Conservation (phyloP, 768 basidiomycete genomes). For the Holtermanniella nyarrowii region DNA sequence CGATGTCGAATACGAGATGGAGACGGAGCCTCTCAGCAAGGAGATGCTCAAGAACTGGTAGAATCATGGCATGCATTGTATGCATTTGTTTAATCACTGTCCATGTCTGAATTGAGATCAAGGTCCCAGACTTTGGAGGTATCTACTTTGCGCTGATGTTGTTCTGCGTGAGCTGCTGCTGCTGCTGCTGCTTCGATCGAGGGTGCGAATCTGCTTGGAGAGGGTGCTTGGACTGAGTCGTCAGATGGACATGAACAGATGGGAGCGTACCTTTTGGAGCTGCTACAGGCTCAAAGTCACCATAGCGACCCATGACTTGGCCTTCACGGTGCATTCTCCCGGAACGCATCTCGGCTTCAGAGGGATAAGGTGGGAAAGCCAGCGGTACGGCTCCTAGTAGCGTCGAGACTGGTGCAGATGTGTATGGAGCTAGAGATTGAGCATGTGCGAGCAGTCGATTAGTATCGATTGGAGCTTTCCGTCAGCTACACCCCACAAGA, state of each 20-base stretch:
- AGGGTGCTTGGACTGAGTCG: background rate
- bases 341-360: conserved; percentile 24
- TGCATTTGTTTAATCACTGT: conserved; percentile 15
- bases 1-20: conserved; percentile 94
- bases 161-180: conserved; percentile 11
- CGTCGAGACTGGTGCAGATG: conserved; percentile 25
- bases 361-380: conserved; percentile 28
- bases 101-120: conserved; percentile 31
- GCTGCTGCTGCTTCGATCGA: conserved; percentile 1
- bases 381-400: conserved; percentile 17
- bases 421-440: conserved; percentile 16
- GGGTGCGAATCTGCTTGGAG: background rate
- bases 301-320: conserved; percentile 30
- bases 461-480: conserved; percentile 15
- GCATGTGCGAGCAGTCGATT: conserved; percentile 18
- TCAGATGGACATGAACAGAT: too few relatives aligned
- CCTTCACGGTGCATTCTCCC: conserved; percentile 26
- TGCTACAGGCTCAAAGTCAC: conserved; percentile 18
- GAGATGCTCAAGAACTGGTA: conserved; percentile 43
- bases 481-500: background rate
- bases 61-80: background rate
- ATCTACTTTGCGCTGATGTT: conserved; percentile 15
- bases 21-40: conserved; percentile 51
- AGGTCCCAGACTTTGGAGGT: conserved; percentile 26
- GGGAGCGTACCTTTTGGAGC: conserved; percentile 22